Base-by-base conservation (phyloP, 345 rosid genomes). In the Boechera stricta region DNA sequence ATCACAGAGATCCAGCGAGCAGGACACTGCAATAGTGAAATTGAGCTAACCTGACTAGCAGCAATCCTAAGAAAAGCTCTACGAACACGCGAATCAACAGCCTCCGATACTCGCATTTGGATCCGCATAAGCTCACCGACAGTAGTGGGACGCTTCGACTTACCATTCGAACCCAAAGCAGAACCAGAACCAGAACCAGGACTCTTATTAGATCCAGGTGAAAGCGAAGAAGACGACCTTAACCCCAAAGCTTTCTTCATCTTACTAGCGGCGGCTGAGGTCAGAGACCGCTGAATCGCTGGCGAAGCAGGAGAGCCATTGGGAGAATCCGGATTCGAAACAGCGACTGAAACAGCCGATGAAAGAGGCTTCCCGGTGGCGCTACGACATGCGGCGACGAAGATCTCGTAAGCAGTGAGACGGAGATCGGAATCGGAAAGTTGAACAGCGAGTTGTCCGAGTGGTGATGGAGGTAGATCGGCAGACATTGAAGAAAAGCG, bases 221-320 rank as follows among this genome's bases (percentile, higher is more conserved):
- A 82, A 21, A 85, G 69, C 0, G 98, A 93, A 2, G 82, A 79
- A 2, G 68, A 36, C 0, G 97, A 90, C 79, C 82, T 89, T 78
- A 95, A 79, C 28, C 99, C 98, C 21, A 95, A 80, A 12, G 97
- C 98, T 69, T 88, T 95, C 88, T 95, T 95, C 97, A 95, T 88
- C 83, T 88, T 89, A 79, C 96, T 91, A 0, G 99, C 97, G 63
- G 98, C 99, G 38, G 94, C 73, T 8, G 97, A 90, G 31, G 99
- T 95, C 35, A 92, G 86, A 8, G 99, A 95, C 5, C 96, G 88
- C 82, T 95, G 96, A 38, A 87, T 54, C n/a, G 84, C 84, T 12
- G 92, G 87, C 2, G 92, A 73, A n/a, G 75, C 80, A 49, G 90
- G 86, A 5, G 89, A 65, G 63, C 39, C 56, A 80, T 31, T 79